Evolutionary conservation across 768 basidiomycete genomes (phyloP).

Genomic region (Boletus rubescentipes): DNA sequence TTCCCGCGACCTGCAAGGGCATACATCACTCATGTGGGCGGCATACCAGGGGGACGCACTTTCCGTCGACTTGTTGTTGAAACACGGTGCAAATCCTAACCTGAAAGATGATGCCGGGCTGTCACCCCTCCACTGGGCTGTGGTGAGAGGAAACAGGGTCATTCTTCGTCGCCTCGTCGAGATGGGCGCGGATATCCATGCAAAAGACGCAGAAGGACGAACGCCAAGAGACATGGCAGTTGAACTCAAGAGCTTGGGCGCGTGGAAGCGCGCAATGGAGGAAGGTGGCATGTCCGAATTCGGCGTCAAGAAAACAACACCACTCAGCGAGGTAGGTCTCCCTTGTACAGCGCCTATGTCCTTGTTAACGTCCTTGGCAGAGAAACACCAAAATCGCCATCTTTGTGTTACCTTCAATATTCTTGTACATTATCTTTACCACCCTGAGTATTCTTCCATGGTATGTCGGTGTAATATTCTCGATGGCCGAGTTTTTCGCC

Average conservation of each 20-base stretch:
- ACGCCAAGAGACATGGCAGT: conserved; percentile 94
- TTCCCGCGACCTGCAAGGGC: conserved; percentile 85
- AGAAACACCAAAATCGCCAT: conserved; percentile 81
- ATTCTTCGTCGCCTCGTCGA: conserved; percentile 85
- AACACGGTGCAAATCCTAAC: conserved; percentile 80
- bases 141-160: conserved; percentile 88
- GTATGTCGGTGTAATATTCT: conserved; percentile 85
- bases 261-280: conserved; percentile 86
- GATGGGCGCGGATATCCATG: conserved; percentile 78
- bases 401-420: conserved; percentile 73
- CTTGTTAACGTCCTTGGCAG: conserved; percentile 35
- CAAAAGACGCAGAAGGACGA: conserved; percentile 80
- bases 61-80: conserved; percentile 85
- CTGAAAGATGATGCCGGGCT: conserved; percentile 80
- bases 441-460: conserved; percentile 83
- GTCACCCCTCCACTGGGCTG: conserved; percentile 94
- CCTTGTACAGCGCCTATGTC: neutral
- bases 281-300: conserved; percentile 84
- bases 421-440: conserved; percentile 80
- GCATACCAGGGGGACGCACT: conserved; percentile 98
- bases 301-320: conserved; percentile 62
- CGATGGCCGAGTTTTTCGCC: conserved; percentile 83
- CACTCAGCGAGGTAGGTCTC: conserved; percentile 66
- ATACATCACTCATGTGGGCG: conserved; percentile 98
- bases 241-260: conserved; percentile 86